A percentile compares a stretch with the other conserved stretches of the same genome.
Conservation (phyloP, 2,329 filamentous ascomycete species). For the Diaporthe batatas region DNA sequence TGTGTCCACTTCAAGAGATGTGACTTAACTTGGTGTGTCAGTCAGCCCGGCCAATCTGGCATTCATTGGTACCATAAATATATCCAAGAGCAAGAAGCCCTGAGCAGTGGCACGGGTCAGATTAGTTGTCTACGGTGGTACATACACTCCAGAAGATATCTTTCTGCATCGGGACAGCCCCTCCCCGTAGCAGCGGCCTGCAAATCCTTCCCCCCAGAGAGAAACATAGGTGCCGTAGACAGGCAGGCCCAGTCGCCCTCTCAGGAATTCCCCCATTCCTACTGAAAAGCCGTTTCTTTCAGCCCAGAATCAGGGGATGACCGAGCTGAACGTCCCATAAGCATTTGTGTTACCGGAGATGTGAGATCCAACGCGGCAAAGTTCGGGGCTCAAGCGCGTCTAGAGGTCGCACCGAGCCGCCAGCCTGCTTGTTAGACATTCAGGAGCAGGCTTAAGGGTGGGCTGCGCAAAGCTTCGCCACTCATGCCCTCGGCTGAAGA, state of each 20-base stretch:
- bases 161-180: not conserved
- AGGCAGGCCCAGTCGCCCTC: not conserved
- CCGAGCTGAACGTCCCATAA: not conserved
- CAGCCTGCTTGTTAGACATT: too few relatives aligned
- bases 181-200: not conserved
- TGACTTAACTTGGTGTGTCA: not conserved
- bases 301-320: not conserved
- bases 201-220: not conserved
- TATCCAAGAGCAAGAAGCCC: not conserved
- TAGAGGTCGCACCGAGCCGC: not conserved
- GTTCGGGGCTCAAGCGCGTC: not conserved
- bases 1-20: not conserved
- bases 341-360: not conserved
- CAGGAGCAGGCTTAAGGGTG: not conserved
- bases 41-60: not conserved
- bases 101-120: not conserved
- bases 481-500: not conserved
- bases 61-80: not conserved
- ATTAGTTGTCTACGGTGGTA: not conserved
- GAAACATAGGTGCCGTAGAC: not conserved
- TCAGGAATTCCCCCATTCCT: not conserved
- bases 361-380: not conserved
- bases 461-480: not conserved
- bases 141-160: not conserved
- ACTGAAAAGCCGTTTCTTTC: not conserved